Base-by-base conservation (phyloP, 177 flowering plant species). In the Vitis hybrid region DNA sequence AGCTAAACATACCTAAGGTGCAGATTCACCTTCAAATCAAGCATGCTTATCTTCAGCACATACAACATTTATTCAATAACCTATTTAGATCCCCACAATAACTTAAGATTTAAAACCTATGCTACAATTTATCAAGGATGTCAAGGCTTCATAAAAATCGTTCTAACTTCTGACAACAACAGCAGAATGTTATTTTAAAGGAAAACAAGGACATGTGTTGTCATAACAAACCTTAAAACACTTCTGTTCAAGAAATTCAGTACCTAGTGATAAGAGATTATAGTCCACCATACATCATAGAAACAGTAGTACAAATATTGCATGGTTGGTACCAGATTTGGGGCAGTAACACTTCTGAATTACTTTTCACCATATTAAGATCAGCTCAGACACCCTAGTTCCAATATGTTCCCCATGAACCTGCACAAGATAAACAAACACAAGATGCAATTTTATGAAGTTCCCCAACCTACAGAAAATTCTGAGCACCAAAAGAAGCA, bases 361-460 rank as follows among this genome's bases (percentile, higher is more conserved):
- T 63, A 68, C 58, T 72, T 58, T 41, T 64, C 65, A 83, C 63
- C 79, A 76, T 52, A 76, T 66, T 61, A 61, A 61, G 27, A 63
- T 59, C 76, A 70, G 66, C 78, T 59, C 55, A 61, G 30, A 62
- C 58, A 69, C 41, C 46, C 63, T 61, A 64, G 20, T 67, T 73
- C 84, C 75, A 66, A 27, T 11, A 30, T 41, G 61, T 74, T 71
- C 71, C 70, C 68, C 64, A 65, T 27, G 11, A n/a, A 80, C 94
- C 94, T 90, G 91, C 91, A 87, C 84, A 79, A 75, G 73, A 76
- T 57, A 41, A 77, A 80, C 66, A 76, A 77, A 72, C 61, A 80
- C 63, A 74, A 56, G 71, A 64, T 68, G 52, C 61, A 64, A 15
- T 59, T 78, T 76, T 71, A 78, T 66, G 73, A 73, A 76, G 52